phyloP scores from a whole-genome alignment of 2,329 filamentous ascomycete genomes.

The Ophiostoma himal-ulmi region DNA sequence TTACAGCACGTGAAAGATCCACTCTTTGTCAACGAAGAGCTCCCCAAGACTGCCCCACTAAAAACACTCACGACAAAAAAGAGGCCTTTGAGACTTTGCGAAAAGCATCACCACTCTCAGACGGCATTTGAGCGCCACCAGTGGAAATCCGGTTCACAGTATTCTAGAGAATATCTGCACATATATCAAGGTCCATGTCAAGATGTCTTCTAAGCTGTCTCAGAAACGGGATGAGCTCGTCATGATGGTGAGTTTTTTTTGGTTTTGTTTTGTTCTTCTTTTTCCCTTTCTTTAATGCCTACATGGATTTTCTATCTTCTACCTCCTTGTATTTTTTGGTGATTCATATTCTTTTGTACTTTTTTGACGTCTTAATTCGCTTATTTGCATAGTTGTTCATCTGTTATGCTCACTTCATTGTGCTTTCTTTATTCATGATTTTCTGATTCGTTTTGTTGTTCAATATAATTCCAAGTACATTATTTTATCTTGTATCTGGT shows the following conservation, averaged over 20 bases:
- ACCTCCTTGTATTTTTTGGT: not conserved
- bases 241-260: not conserved
- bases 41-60: constrained; percentile 14
- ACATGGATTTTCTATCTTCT: not conserved
- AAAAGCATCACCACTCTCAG: constrained; percentile 4
- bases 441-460: no score
- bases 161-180: not conserved
- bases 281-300: not conserved
- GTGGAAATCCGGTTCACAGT: not conserved
- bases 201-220: not conserved
- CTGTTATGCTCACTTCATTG: no score
- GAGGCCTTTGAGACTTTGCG: not conserved
- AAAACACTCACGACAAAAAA: not conserved
- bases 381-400: not conserved
- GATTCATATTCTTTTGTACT: not conserved
- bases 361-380: not conserved
- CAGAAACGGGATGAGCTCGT: not conserved
- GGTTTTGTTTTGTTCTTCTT: not conserved
- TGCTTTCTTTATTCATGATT: no score
- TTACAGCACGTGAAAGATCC: constrained; percentile 17
- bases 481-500: not conserved
- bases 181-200: not conserved
- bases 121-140: not conserved
- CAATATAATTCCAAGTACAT: no score
- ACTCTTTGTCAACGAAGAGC: constrained; percentile 13